phyloP scores from a whole-genome alignment of 345 rosid genomes.

The Clarkia xantiana region DNA sequence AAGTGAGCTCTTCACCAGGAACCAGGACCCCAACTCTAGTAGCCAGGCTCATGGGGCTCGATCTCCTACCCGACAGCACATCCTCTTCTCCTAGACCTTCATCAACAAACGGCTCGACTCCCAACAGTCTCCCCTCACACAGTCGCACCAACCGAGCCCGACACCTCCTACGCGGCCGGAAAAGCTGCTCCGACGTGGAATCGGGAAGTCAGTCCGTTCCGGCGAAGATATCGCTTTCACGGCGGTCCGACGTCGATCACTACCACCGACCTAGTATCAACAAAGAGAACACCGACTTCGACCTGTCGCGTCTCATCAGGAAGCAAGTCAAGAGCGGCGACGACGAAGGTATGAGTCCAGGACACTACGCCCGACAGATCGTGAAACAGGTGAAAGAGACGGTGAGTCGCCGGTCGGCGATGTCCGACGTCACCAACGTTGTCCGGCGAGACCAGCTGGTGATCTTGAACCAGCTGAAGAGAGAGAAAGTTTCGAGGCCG shows the following conservation, averaged over 20 bases:
- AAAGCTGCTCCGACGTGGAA: constrained; percentile 14
- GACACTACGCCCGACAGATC: constrained; percentile 56
- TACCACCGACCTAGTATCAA: constrained; percentile 57
- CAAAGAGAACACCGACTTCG: constrained; percentile 43
- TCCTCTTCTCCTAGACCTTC: constrained; percentile 32
- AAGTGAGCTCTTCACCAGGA: constrained; percentile 50
- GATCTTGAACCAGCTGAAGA: neutral
- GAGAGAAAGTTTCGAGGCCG: neutral
- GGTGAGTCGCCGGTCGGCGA: constrained; percentile 46
- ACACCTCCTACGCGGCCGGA: constrained; percentile 7
- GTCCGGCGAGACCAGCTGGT: constrained; percentile 8
- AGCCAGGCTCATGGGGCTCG: constrained; percentile 93
- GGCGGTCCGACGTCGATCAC: constrained; percentile 54
- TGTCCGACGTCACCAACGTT: constrained; percentile 58
- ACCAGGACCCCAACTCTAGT: constrained; percentile 73
- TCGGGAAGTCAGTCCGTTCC: constrained; percentile 55
- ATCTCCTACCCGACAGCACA: constrained; percentile 50
- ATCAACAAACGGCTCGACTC: constrained; percentile 15
- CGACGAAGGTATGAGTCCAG: constrained; percentile 41
- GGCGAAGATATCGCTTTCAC: constrained; percentile 62
- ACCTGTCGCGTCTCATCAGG: constrained; percentile 28
- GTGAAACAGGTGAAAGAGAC: constrained; percentile 68
- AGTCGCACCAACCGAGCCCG: constrained; percentile 10
- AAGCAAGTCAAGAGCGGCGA: constrained; percentile 38
- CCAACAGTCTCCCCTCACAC: constrained; percentile 11